Percentiles rank a stretch among this genome's conserved stretches.
These are phyloP conservation scores for Vanilla planifolia DNA, from an alignment of 106 monocot species.

Conservation along the genomic window DNA sequence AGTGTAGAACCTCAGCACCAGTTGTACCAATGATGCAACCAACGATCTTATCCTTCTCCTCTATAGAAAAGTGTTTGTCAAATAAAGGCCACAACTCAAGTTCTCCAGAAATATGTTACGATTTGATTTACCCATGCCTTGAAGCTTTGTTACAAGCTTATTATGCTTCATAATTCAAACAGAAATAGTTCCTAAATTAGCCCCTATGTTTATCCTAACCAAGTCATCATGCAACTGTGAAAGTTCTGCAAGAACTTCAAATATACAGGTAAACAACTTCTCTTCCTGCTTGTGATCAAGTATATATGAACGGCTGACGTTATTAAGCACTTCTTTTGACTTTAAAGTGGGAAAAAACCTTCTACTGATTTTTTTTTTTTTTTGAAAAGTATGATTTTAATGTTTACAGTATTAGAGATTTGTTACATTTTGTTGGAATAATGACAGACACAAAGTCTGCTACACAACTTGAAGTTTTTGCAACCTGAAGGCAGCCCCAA, in stretches of 20 bases:
- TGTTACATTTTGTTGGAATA: too few species aligned
- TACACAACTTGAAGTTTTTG: conserved; percentile 72
- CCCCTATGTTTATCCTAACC: conserved; percentile 3
- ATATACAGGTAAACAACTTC: conserved; percentile 89
- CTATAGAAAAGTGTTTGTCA: conserved; percentile 88
- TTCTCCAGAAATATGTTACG: conserved; percentile 91
- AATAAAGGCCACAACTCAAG: conserved; percentile 98
- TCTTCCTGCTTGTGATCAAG: conserved; percentile 98
- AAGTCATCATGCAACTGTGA: conserved; percentile 49
- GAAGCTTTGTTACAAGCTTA: conserved; percentile 90
- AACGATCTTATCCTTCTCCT: conserved; percentile 97
- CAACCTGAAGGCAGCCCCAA: too few species aligned
- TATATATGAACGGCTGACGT: conserved; percentile 96
- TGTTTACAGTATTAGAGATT: too few species aligned
- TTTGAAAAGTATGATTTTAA: too few species aligned
- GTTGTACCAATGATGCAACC: conserved; percentile 97
- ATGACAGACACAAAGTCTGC: conserved; percentile 55
- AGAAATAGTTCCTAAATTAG: conserved; percentile 13
- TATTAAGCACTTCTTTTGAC: conserved; percentile 93
- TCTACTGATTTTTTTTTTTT: conserved; percentile 82
- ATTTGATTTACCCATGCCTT: conserved; percentile 97
- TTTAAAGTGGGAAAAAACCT: conserved; percentile 98
- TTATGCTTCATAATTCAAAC: conserved; percentile 53
- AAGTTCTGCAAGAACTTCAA: conserved; percentile 68
- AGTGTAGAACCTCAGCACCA: conserved; percentile 95